Evolutionary conservation across 2,329 filamentous ascomycete genomes (phyloP).

Genomic region (Botrytis porri): DNA sequence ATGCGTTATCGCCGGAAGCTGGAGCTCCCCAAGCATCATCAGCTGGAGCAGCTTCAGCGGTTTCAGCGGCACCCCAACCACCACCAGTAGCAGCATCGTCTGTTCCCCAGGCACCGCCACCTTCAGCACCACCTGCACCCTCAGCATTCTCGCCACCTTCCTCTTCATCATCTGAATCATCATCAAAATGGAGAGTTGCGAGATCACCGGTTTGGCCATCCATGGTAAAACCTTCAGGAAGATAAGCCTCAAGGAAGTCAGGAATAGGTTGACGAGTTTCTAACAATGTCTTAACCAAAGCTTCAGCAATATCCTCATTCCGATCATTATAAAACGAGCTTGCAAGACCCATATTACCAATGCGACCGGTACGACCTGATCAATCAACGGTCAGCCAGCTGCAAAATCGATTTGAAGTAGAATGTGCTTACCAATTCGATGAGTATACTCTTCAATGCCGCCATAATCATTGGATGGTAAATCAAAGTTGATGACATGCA

Average conservation of each 20-base stretch:
- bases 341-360: slow-evolving; percentile 81
- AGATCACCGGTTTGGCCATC: slow-evolving; percentile 27
- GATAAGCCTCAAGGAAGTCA: slow-evolving; percentile 69
- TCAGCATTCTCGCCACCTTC: slow-evolving; percentile 42
- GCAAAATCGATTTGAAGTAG: not conserved
- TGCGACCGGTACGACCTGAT: slow-evolving; percentile 84
- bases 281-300: slow-evolving; percentile 75
- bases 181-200: slow-evolving; percentile 45
- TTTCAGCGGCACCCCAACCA: slow-evolving; percentile 9
- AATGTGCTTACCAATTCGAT: slow-evolving; percentile 74
- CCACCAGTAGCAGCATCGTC: not conserved
- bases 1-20: not conserved
- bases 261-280: slow-evolving; percentile 78
- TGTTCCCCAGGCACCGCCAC: slow-evolving; percentile 3
- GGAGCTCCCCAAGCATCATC: slow-evolving; percentile 1
- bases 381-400: slow-evolving; percentile 22
- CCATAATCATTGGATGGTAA: slow-evolving; percentile 71
- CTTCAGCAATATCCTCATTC: slow-evolving; percentile 68
- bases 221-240: slow-evolving; percentile 51
- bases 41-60: slow-evolving; percentile 10
- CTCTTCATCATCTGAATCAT: slow-evolving; percentile 59
- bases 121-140: slow-evolving; percentile 19
- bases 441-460: slow-evolving; percentile 91
- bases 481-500: slow-evolving; percentile 93
- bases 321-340: slow-evolving; percentile 84